These are phyloP conservation scores for Cardiosporidium cionae DNA, from an alignment of 169 alveolate genomes.

Conservation along the genomic window DNA sequence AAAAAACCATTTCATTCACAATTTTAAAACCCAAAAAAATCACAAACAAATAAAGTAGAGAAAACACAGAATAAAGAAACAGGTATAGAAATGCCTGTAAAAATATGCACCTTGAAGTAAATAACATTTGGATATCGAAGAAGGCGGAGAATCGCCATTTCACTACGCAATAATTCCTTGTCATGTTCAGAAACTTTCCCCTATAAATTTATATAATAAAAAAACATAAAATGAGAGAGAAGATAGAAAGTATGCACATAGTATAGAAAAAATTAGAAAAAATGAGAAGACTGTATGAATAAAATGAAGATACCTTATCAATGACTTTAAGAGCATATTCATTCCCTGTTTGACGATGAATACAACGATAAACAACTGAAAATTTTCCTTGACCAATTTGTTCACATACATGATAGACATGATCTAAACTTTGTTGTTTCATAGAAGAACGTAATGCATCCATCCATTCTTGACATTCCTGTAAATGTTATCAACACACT, in stretches of 20 bases:
- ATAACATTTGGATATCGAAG: constrained; percentile 74
- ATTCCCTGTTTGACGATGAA: constrained; percentile 54
- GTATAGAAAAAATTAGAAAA: not conserved
- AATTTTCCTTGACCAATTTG: constrained; percentile 56
- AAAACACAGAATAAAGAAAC: too few relatives aligned
- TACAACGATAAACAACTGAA: constrained; percentile 67
- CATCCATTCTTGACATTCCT: constrained; percentile 51
- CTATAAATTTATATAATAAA: not conserved
- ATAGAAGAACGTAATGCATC: constrained; percentile 64
- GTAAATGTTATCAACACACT: not conserved
- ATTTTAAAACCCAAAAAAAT: too few relatives aligned
- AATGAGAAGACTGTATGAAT: not conserved
- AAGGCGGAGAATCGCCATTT: constrained; percentile 68
- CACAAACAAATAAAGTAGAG: too few relatives aligned
- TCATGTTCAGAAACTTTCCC: constrained; percentile 57
- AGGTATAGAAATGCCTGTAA: too few relatives aligned
- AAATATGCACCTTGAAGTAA: constrained; percentile 52
- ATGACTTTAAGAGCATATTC: constrained; percentile 71
- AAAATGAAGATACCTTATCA: constrained; percentile 46
- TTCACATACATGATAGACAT: constrained; percentile 44
- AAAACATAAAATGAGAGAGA: not conserved
- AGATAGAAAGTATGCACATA: not conserved
- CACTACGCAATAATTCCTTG: constrained; percentile 68
- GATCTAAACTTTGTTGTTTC: constrained; percentile 61
- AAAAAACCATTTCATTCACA: not conserved